Conservation (phyloP, 495 filamentous ascomycete species). For the Hypoxylon subgilvum region DNA sequence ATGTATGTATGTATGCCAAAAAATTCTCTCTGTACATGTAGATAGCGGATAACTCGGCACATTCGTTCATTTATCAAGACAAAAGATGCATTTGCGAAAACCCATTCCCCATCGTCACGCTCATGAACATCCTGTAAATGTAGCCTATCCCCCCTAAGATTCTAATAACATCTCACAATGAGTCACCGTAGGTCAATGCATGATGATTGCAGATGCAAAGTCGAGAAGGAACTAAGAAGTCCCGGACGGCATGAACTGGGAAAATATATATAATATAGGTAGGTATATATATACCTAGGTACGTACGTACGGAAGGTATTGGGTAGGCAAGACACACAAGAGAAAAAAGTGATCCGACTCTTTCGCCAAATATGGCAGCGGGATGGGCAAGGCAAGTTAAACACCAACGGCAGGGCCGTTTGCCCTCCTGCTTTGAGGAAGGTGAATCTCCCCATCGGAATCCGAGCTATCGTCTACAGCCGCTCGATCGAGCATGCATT, state of each 20-base stretch:
- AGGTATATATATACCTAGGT: too few species aligned
- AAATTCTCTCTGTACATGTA: too few species aligned
- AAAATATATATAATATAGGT: conserved; percentile 23
- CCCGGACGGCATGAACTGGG: conserved; percentile 1
- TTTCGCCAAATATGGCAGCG: not conserved
- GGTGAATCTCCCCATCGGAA: conserved; percentile 56
- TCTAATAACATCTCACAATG: conserved; percentile 29
- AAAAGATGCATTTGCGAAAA: too few species aligned
- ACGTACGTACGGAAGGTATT: too few species aligned
- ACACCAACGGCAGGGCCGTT: conserved; percentile 36
- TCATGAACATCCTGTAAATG: conserved; percentile 37
- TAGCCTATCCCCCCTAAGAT: conserved; percentile 25
- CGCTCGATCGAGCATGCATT: conserved; percentile 54
- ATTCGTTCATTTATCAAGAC: too few species aligned
- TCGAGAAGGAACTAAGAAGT: conserved; percentile 19
- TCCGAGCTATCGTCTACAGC: conserved; percentile 53
- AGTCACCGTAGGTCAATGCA: conserved; percentile 24
- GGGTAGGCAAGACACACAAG: conserved; percentile 12
- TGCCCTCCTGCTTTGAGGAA: conserved; percentile 41
- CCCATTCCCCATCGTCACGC: too few species aligned
- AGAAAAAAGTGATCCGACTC: conserved; percentile 14
- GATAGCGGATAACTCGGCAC: too few species aligned
- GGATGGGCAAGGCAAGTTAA: conserved; percentile 13
- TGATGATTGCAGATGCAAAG: conserved; percentile 31
- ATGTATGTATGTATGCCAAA: too few species aligned